Conservation (phyloP, 805 yeast genomes). For the Wickerhamiella parazyma region DNA sequence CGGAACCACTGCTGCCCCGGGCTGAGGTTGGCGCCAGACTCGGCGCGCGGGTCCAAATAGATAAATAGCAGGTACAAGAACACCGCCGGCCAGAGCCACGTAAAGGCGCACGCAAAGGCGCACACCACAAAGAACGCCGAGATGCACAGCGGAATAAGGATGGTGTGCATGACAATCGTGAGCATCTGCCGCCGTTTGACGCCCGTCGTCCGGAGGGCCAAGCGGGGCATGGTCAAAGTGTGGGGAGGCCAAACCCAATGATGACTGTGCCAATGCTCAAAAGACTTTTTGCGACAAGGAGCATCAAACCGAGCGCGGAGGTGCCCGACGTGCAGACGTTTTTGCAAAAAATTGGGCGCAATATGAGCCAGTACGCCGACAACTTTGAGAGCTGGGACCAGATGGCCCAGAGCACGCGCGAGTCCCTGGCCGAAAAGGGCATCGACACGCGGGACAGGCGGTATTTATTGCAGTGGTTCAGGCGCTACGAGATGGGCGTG, state of each 20-base stretch:
- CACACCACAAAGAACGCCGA: slow-evolving; percentile 38
- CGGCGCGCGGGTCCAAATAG: slow-evolving; percentile 48
- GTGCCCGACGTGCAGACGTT: slow-evolving; percentile 65
- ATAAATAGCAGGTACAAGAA: slow-evolving; percentile 50
- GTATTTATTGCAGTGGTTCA: slow-evolving; percentile 53
- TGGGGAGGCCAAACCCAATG: no score
- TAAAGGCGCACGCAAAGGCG: slow-evolving; percentile 45
- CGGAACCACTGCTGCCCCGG: slow-evolving; percentile 47
- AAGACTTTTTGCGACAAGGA: neutral
- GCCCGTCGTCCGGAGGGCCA: slow-evolving; percentile 9
- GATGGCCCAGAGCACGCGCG: slow-evolving; percentile 44
- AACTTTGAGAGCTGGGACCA: slow-evolving; percentile 60
- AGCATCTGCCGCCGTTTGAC: slow-evolving; percentile 49
- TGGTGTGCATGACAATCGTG: slow-evolving; percentile 58
- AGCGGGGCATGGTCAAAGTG: neutral
- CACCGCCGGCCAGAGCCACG: slow-evolving; percentile 52
- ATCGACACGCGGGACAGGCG: slow-evolving; percentile 58
- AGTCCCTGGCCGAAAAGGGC: slow-evolving; percentile 58
- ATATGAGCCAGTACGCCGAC: slow-evolving; percentile 51
- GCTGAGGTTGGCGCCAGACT: slow-evolving; percentile 53
- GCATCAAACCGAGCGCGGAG: slow-evolving; percentile 31
- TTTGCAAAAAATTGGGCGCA: slow-evolving; percentile 66
- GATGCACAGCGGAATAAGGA: slow-evolving; percentile 44
- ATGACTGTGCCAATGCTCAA: no score
- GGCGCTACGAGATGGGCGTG: slow-evolving; percentile 46